Base-by-base conservation (phyloP, 2,329 filamentous ascomycete species). In the Xylariaceae sp. region DNA sequence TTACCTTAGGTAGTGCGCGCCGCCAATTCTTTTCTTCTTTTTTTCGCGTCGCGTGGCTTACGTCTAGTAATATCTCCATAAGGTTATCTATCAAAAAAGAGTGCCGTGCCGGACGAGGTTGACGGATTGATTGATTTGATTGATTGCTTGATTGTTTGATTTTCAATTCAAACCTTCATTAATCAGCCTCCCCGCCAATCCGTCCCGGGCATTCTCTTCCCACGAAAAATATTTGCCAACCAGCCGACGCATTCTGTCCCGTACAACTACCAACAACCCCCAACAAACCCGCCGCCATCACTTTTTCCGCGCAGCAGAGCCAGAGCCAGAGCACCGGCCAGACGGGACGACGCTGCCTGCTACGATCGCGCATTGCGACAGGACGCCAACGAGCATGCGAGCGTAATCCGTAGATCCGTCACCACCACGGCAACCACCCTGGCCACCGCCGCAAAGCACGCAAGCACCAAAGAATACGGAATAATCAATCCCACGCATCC, bases 41-140 rank as follows among this genome's bases (percentile, higher is more conserved):
- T 57, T 61, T 62, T 62, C 62, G 62, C 62, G 62, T 64, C 62
- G 62, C 62, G 60, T 64, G 62, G 60, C 59, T 63, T 59, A 58
- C 55, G 54, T 59, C 8, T 44, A 30, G 23, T 30, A 30, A 48
- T 48, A 44, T 49, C 60, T 8, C 23, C 7, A 9, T 18, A 18
- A 18, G 17, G 17, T 50, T 50, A 57, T 56, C 48, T 51, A 55
- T 51, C 39, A 23, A 53, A 51, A 13, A 42, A 30, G 42, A 13
- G 54, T 53, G 50, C 52, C 37, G 37, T 9, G 37, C 37, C 11
- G 37, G 37, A 30, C 23, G 5, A 30, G 23, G 23, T 30, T 30
- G 23, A 30, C 5, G 23, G 23, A 30, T 30, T 30, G 23, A 30
- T 30, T 30, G 23, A 30, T 30, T 30, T 53, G 56, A 60, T 62